Conservation (phyloP, 768 basidiomycete genomes). For the Hysterangium stoloniferum region DNA sequence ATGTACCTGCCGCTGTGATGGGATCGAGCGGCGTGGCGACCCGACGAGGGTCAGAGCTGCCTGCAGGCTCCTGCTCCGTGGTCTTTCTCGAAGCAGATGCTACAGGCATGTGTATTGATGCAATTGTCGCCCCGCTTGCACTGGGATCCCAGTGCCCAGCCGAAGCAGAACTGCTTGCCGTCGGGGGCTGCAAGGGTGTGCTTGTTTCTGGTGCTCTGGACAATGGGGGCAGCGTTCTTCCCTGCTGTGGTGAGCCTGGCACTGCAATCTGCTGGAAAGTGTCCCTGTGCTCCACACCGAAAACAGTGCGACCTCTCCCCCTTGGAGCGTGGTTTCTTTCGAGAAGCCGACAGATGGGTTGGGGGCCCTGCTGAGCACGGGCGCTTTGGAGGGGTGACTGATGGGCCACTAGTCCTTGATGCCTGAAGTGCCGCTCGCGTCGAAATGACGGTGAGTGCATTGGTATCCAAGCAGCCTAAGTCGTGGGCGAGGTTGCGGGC, state of each 20-base stretch:
- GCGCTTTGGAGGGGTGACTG: too few species aligned
- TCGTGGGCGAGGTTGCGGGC: too few species aligned
- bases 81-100: slow-evolving; percentile 19
- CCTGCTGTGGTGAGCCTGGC: slow-evolving; percentile 20
- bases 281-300: slow-evolving; percentile 21
- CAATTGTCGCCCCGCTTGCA: slow-evolving; percentile 19
- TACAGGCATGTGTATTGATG: slow-evolving; percentile 24
- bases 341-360: too few species aligned
- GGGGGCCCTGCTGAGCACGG: too few species aligned
- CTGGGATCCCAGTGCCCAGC: slow-evolving; percentile 15
- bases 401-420: too few species aligned
- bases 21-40: slow-evolving; percentile 28
- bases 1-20: slow-evolving; percentile 14
- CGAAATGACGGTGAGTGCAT: too few species aligned
- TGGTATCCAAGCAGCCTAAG: too few species aligned
- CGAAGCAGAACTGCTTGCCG: slow-evolving; percentile 24
- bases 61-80: slow-evolving; percentile 27
- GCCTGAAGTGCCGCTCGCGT: too few species aligned
- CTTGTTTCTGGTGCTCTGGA: slow-evolving; percentile 2
- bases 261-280: slow-evolving; percentile 20
- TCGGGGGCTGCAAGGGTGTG: slow-evolving; percentile 19
- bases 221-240: slow-evolving; percentile 14
- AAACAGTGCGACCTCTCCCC: slow-evolving; percentile 18
- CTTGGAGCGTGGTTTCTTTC: too few species aligned
- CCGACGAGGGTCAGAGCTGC: slow-evolving; percentile 23